Conservation (phyloP, 495 filamentous ascomycete genomes). For the Neurospora sp. region DNA sequence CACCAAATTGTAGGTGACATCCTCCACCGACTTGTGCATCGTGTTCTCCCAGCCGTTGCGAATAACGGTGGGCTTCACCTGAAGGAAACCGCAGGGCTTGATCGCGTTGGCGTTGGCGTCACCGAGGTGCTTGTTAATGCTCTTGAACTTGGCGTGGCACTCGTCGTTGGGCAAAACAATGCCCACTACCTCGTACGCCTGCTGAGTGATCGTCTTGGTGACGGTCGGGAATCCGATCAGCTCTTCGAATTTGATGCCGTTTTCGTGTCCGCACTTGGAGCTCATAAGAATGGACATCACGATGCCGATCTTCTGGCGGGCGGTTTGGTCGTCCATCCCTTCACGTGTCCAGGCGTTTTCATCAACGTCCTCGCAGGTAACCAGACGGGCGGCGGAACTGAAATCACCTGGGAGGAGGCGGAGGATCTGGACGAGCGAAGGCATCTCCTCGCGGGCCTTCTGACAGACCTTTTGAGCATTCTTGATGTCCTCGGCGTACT, state of each 20-base stretch:
- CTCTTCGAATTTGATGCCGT: background rate
- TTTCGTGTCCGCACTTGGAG: background rate
- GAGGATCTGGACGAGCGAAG: slow-evolving; percentile 40
- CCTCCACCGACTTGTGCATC: slow-evolving; percentile 6
- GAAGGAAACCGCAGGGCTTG: slow-evolving; percentile 26
- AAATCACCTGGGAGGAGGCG: slow-evolving; percentile 58
- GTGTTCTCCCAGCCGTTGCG: slow-evolving; percentile 27
- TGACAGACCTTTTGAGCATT: slow-evolving; percentile 59
- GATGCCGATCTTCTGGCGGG: slow-evolving; percentile 3
- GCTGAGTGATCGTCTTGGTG: slow-evolving; percentile 7
- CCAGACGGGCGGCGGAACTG: slow-evolving; percentile 41
- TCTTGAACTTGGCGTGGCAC: slow-evolving; percentile 5
- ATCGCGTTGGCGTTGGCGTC: background rate
- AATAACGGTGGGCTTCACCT: slow-evolving; percentile 24
- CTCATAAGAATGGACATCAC: slow-evolving; percentile 9
- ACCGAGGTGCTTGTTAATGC: slow-evolving; percentile 17
- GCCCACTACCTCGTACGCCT: slow-evolving; percentile 25
- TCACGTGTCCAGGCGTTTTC: background rate
- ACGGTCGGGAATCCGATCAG: background rate
- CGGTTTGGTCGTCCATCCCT: slow-evolving; percentile 5
- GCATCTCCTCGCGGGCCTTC: slow-evolving; percentile 55
- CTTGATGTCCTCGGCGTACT: slow-evolving; percentile 57
- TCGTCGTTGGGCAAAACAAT: slow-evolving; percentile 18
- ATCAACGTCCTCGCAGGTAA: slow-evolving; percentile 16
- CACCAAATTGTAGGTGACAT: slow-evolving; percentile 10